Conservation (phyloP, 306 rosid genomes). For the Medicago lupulina region DNA sequence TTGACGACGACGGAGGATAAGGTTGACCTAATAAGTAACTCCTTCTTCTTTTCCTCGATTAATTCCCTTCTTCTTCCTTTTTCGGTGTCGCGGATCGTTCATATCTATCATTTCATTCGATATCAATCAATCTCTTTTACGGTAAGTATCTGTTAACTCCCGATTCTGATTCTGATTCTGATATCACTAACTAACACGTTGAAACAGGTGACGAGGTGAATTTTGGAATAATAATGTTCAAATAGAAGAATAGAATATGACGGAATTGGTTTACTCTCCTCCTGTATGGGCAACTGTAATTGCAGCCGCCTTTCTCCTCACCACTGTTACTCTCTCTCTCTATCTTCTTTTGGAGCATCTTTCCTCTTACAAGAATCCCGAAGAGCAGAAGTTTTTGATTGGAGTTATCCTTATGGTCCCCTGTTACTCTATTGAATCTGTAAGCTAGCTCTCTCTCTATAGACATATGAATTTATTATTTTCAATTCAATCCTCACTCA, state of each 20-base stretch:
- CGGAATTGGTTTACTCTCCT: conserved; percentile 56
- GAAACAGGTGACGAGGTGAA: conserved; percentile 15
- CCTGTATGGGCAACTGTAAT: conserved; percentile 84
- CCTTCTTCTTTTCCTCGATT: not conserved
- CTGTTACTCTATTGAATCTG: conserved; percentile 94
- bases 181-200: not conserved
- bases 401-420: conserved; percentile 98
- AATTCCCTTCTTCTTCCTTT: not conserved
- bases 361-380: conserved; percentile 96
- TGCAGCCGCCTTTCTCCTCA: conserved; percentile 68
- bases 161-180: not conserved
- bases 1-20: conserved; percentile 19
- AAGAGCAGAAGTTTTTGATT: conserved; percentile 94
- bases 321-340: conserved; percentile 72
- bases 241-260: too few species aligned
- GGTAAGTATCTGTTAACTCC: not conserved
- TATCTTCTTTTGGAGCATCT: conserved; percentile 92
- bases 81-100: not conserved
- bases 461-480: not conserved
- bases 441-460: conserved; percentile 41
- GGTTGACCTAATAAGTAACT: conserved; percentile 14
- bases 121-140: not conserved
- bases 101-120: not conserved
- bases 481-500: conserved; percentile 4
- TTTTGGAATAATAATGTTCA: conserved; percentile 46